Base-by-base conservation (phyloP, 495 filamentous ascomycete genomes). In the Tuber melanosporum region DNA sequence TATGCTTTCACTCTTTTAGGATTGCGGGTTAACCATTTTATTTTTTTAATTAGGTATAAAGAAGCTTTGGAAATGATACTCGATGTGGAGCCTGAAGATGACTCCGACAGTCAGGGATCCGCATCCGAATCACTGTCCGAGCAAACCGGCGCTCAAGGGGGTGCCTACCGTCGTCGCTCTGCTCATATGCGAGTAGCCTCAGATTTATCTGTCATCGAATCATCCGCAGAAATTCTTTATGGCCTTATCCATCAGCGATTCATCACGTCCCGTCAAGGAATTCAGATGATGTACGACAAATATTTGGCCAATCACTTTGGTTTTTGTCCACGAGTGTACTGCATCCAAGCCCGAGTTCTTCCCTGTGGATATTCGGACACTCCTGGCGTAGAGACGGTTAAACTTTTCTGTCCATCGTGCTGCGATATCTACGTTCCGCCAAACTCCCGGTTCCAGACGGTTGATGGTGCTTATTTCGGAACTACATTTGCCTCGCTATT, bases 251-350 rank as follows among this genome's bases (percentile, higher is more conserved):
- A 99, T 85, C 95, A 98, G 85, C 93, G 95, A 42, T 99, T 96
- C 85, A 98, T 99, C 86, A 98, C 94, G 75, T 97, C 94, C n/a
- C 88, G 95, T 47, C 93, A 93, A 9, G 95, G 95, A 32, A 98
- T 99, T 74, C 95, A 97, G 83, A 94, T 97, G 84, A 99, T 99
- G 95, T 93, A 94, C 44, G 96, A 99, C 84, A 99, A 99, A 84
- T 98, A 98, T 87, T 94, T 97, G 82, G 87, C 97, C 70, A 91
- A 93, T 78, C 95, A 99, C 85, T 99, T 99, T 79, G 95, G 95
- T 46, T 89, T 91, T 73, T 99, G 95, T 83, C 95, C 95, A 7
- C 90, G 95, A 42, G 95, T 94, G 70, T 89, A 92, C 85, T 99
- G 95, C 87, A 91, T 92, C 78, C 91, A 91, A 72, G 91, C 92